These are phyloP conservation scores for Albugo candida DNA, from an alignment of 352 stramenopile species.

Conservation along the genomic window DNA sequence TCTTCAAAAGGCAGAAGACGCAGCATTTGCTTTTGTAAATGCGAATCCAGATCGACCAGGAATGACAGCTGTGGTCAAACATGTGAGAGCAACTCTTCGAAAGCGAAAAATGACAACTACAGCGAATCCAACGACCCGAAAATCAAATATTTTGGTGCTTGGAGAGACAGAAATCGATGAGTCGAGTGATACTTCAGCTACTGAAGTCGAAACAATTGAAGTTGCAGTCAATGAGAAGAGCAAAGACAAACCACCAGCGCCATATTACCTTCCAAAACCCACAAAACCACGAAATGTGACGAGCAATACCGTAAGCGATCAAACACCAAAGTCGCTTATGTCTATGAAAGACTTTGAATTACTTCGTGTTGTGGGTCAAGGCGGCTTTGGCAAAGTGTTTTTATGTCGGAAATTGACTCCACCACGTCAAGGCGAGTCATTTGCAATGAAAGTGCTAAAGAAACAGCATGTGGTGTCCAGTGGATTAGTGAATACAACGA, in stretches of 20 bases:
- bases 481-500: conserved; percentile 85
- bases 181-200: conserved; percentile 43
- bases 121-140: conserved; percentile 20
- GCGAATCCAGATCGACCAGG: conserved; percentile 53
- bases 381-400: conserved; percentile 96
- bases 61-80: conserved; percentile 75
- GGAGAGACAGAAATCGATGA: conserved; percentile 63
- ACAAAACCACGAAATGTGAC: conserved; percentile 19
- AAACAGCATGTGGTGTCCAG: conserved; percentile 84
- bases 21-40: conserved; percentile 62
- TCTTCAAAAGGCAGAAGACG: conserved; percentile 61
- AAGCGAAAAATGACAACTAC: conserved; percentile 17
- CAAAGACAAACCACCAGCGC: conserved; percentile 33
- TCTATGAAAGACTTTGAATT: conserved; percentile 89
- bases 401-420: conserved; percentile 86
- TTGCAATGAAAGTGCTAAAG: conserved; percentile 96
- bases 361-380: conserved; percentile 94
- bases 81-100: conserved; percentile 44
- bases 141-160: conserved; percentile 77
- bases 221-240: background rate
- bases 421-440: conserved; percentile 84
- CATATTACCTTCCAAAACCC: conserved; percentile 68
- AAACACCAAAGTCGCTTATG: conserved; percentile 14
- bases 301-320: conserved; percentile 3
- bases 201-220: conserved; percentile 11